Conservation (phyloP, 1,139 yeast genomes). For the Geotrichum candidum region DNA sequence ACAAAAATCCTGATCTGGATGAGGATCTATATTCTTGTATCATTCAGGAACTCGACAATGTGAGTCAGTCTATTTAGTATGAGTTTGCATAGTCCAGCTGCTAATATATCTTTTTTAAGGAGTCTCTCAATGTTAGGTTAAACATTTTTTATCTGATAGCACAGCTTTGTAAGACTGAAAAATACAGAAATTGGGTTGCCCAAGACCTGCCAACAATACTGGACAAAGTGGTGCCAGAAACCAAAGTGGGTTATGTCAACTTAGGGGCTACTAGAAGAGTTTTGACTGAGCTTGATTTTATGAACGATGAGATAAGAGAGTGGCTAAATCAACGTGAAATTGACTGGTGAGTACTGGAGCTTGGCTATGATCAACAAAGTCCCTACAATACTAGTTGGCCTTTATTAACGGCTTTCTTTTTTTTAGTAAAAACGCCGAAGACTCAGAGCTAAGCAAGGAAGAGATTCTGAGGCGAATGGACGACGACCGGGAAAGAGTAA, state of each 20-base stretch:
- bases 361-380: not conserved
- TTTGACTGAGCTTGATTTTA: conserved; percentile 21
- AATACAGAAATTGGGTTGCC: conserved; percentile 33
- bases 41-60: conserved; percentile 55
- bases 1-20: conserved; percentile 51
- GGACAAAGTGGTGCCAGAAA: conserved; percentile 47
- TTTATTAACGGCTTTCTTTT: not conserved
- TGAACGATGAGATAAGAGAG: conserved; percentile 20
- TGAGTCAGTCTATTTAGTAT: conserved; percentile 24
- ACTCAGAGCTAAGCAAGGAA: conserved; percentile 20
- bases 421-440: not conserved
- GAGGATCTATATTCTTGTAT: conserved; percentile 72
- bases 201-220: conserved; percentile 48
- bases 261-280: conserved; percentile 36
- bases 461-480: conserved; percentile 51
- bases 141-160: conserved; percentile 14
- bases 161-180: conserved; percentile 4
- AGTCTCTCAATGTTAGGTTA: conserved; percentile 15
- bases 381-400: conserved; percentile 5
- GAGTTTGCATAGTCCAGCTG: not conserved
- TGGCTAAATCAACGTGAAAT: conserved; percentile 11
- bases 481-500: conserved; percentile 71
- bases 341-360: conserved; percentile 15
- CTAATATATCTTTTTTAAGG: not conserved
- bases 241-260: conserved; percentile 44